Base-by-base conservation (phyloP, 495 filamentous ascomycete species). In the Barbatosphaeria neglecta region DNA sequence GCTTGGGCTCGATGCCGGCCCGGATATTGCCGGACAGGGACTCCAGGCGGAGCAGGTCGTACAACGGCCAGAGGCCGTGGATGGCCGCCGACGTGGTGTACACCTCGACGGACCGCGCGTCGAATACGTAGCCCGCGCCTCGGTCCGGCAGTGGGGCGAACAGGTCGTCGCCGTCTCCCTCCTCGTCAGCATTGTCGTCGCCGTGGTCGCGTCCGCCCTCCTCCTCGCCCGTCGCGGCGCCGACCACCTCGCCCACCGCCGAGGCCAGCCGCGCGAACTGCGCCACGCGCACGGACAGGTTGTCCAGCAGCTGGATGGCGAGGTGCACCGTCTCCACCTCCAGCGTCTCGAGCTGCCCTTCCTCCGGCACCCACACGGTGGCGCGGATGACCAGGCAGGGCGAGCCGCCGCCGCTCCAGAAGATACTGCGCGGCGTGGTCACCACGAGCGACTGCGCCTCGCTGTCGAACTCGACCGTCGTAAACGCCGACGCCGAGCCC, bases 351-450 rank as follows among this genome's bases (percentile, higher is more conserved):
- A 73, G 58, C 16, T 40, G 41, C 2, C 51, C 57, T 38, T 50
- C 47, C 19, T 54, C 49, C 35, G 70, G 69, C 0, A 70, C 63
- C 65, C 67, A 72, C 35, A 66, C 51, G 9, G 68, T 74, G 13
- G 55, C 52, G 11, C 53, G 54, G 39, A 74, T 48, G 24, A 58
- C 61, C 10, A 70, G 49, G 45, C 70, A 73, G 8, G 67, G 64
- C 44, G 49, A 16, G 13, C 42, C 44, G 22, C 47, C 41, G 13
- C 52, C 45, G 22, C 37, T 15, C 54, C 61, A 49, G 11, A 59
- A 49, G 50, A 61, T 44, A n/a, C 39, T 46, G 19, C 53, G 50
- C 0, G 66, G 69, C 24, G 65, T 53, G 24, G 41, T 58, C 38
- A 72, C 41, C 18, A 50, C 37, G 28, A 73, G 41, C 9, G 18